Evolutionary conservation across 306 rosid genomes (phyloP).

Genomic region (Oemleria cerasiformis): DNA sequence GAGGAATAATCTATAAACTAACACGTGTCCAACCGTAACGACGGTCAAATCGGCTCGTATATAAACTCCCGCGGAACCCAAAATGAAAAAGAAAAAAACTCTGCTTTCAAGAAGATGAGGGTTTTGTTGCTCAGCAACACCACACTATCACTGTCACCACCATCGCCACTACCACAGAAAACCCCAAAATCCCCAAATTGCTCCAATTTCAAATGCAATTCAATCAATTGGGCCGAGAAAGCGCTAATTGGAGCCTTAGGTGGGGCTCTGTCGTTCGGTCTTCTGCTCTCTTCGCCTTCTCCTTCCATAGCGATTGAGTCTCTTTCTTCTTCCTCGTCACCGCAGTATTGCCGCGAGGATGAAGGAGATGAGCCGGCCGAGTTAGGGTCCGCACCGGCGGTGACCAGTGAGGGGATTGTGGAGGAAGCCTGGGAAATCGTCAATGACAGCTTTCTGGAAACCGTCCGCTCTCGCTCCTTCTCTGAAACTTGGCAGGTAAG

Average conservation of each 20-base stretch:
- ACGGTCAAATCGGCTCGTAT: not conserved
- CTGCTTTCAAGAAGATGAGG: constrained; percentile 35
- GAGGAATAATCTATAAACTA: no score
- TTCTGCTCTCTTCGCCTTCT: constrained; percentile 36
- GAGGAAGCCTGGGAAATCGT: constrained; percentile 96
- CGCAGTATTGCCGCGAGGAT: constrained; percentile 49
- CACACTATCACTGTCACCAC: constrained; percentile 27
- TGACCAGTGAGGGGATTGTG: constrained; percentile 66
- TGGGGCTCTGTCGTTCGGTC: constrained; percentile 46
- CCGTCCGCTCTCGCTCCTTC: constrained; percentile 65
- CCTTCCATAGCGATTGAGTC: constrained; percentile 36
- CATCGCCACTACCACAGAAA: constrained; percentile 3
- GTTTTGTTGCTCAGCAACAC: constrained; percentile 33
- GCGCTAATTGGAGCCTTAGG: constrained; percentile 38
- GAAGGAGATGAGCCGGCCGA: constrained; percentile 28
- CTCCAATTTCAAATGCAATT: constrained; percentile 10
- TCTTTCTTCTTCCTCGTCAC: constrained; percentile 20
- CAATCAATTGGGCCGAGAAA: constrained; percentile 25
- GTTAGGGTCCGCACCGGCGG: constrained; percentile 33
- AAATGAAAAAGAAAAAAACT: not conserved
- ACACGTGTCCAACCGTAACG: not conserved
- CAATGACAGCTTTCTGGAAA: constrained; percentile 65
- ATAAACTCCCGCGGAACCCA: not conserved
- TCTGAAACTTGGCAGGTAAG: constrained; percentile 72
- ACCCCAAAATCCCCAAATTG: constrained; percentile 24